Percentiles rank a stretch among this genome's conserved stretches.
These are phyloP conservation scores for Fonsecaea monophora DNA, from an alignment of 2,329 filamentous ascomycete species.

Conservation along the genomic window DNA sequence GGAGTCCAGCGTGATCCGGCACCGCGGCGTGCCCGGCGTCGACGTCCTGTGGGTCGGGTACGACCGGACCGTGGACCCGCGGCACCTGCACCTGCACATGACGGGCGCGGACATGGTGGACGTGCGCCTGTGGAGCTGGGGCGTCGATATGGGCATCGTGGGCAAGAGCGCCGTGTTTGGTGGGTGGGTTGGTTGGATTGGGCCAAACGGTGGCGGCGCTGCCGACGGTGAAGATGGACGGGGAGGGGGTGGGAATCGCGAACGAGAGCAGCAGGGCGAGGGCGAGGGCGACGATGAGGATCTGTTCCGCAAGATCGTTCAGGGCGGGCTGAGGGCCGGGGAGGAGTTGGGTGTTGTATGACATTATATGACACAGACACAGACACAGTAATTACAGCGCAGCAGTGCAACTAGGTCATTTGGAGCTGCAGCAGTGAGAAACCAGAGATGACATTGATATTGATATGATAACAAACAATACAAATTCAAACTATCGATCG, in stretches of 20 bases:
- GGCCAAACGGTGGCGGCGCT: background rate
- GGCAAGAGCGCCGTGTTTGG: slow-evolving; percentile 14
- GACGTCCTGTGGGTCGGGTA: slow-evolving; percentile 24
- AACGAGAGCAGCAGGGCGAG: no score
- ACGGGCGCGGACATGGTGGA: slow-evolving; percentile 26
- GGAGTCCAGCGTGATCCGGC: slow-evolving; percentile 22
- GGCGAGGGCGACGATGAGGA: slow-evolving; percentile 5
- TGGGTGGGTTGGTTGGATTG: slow-evolving; percentile 11
- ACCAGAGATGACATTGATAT: no score
- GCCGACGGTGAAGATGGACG: no score
- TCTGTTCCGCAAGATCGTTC: slow-evolving; percentile 24
- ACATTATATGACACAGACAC: background rate
- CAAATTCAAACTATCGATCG: no score
- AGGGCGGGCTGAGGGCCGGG: slow-evolving; percentile 12
- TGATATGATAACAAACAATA: no score
- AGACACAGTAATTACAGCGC: background rate
- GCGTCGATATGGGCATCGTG: slow-evolving; percentile 25
- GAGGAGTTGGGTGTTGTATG: background rate
- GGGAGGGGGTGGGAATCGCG: no score
- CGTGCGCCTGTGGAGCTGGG: slow-evolving; percentile 13
- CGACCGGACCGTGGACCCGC: slow-evolving; percentile 13
- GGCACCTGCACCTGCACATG: slow-evolving; percentile 16
- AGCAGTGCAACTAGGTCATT: background rate
- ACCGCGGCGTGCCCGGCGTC: slow-evolving; percentile 16
- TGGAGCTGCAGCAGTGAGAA: no score